Conservation (phyloP, 2,329 filamentous ascomycete genomes). For the Botrytis sinoallii region DNA sequence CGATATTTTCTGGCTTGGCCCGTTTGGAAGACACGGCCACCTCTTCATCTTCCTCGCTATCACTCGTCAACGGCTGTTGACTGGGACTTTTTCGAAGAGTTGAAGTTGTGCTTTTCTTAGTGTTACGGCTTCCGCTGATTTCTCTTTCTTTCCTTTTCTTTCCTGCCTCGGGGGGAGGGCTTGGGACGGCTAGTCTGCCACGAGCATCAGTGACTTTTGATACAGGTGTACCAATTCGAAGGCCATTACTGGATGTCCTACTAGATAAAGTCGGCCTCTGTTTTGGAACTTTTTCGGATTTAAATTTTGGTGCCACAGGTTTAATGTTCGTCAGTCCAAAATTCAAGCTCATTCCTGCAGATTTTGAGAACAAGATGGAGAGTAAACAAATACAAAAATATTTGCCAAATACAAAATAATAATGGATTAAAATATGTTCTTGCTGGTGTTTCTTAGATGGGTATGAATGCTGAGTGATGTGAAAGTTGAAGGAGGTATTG, state of each 20-base stretch:
- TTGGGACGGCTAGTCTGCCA: slow-evolving; percentile 5
- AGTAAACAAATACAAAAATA: neutral
- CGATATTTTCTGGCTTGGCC: slow-evolving; percentile 23
- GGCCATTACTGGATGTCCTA: neutral
- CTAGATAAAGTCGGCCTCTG: slow-evolving; percentile 2
- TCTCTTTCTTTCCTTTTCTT: slow-evolving; percentile 17
- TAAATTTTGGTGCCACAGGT: neutral
- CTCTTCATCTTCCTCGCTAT: slow-evolving; percentile 17
- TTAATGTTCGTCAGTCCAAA: neutral
- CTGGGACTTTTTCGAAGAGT: slow-evolving; percentile 5
- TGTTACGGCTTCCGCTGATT: neutral
- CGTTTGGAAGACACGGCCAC: slow-evolving; percentile 15
- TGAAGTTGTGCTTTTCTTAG: neutral
- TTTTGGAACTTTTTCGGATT: slow-evolving; percentile 9
- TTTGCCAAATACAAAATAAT: neutral
- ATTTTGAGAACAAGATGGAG: neutral
- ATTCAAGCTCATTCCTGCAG: slow-evolving; percentile 3
- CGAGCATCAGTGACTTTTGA: neutral
- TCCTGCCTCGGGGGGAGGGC: neutral
- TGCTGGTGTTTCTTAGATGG: neutral
- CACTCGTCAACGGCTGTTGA: slow-evolving; percentile 10
- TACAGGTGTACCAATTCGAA: neutral
- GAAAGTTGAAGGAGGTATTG: neutral
- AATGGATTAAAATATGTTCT: neutral
- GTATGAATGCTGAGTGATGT: neutral